Evolutionary conservation across 2,329 filamentous ascomycete species (phyloP).

Genomic region (Diaporthe ampelina): DNA sequence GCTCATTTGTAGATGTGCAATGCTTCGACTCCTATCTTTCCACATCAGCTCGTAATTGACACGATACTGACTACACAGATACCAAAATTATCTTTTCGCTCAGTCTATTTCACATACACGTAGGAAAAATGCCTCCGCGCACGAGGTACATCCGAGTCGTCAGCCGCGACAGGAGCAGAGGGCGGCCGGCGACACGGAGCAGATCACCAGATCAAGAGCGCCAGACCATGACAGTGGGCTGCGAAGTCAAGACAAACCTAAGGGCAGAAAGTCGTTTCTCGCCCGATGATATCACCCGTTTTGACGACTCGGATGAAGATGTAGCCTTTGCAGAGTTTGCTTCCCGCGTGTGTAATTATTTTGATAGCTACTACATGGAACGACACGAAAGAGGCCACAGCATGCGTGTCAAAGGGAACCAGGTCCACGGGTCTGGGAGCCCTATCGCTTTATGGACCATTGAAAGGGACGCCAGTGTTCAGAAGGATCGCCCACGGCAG

Average conservation of each 20-base stretch:
- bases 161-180: neutral
- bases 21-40: neutral
- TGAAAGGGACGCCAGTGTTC: neutral
- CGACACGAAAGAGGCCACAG: neutral
- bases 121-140: neutral
- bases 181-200: neutral
- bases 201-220: neutral
- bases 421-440: neutral
- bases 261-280: neutral
- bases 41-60: neutral
- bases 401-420: neutral
- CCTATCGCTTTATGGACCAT: neutral
- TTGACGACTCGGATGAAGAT: neutral
- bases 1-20: neutral
- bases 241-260: neutral
- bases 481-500: neutral
- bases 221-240: neutral
- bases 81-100: neutral
- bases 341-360: neutral
- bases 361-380: neutral
- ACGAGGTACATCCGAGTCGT: neutral
- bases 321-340: neutral
- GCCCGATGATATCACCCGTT: neutral
- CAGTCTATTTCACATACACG: neutral
- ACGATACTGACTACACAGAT: neutral